Evolutionary conservation across 139 green algal genomes (phyloP).

Genomic region (Chara braunii): DNA sequence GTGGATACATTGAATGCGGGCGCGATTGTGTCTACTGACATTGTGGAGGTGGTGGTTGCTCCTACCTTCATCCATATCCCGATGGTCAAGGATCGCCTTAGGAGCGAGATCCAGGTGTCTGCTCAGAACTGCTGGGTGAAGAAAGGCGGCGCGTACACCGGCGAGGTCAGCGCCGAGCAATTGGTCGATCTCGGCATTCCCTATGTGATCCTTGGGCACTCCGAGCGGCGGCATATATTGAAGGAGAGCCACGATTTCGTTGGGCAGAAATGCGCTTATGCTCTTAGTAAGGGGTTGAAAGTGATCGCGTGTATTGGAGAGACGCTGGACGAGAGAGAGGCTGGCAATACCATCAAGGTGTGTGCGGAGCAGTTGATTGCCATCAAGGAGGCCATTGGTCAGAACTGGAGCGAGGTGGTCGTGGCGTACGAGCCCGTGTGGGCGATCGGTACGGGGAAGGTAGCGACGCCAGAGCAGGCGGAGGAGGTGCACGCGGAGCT

Average conservation of each 20-base stretch:
- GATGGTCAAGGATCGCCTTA: slow-evolving; percentile 20
- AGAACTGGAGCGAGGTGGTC: slow-evolving; percentile 62
- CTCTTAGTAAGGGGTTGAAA: slow-evolving; percentile 69
- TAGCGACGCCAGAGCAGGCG: slow-evolving; percentile 70
- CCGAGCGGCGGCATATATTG: slow-evolving; percentile 74
- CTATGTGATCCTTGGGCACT: slow-evolving; percentile 96
- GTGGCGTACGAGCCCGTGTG: slow-evolving; percentile 96
- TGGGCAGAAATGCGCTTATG: slow-evolving; percentile 78
- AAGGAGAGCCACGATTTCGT: slow-evolving; percentile 85
- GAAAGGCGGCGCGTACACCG: slow-evolving; percentile 83
- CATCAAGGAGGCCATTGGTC: too few relatives aligned
- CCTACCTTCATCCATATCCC: slow-evolving; percentile 60
- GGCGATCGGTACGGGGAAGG: slow-evolving; percentile 64
- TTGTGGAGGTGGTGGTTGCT: slow-evolving; percentile 77
- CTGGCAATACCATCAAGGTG: slow-evolving; percentile 49
- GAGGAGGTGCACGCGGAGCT: slow-evolving; percentile 79
- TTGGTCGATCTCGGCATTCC: slow-evolving; percentile 56
- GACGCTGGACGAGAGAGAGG: slow-evolving; percentile 85
- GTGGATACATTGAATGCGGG: slow-evolving; percentile 78
- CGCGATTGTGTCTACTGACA: slow-evolving; percentile 7
- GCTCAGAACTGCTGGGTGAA: slow-evolving; percentile 90
- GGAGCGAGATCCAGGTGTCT: slow-evolving; percentile 56
- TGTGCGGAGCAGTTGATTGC: slow-evolving; percentile 44
- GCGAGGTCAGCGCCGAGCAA: slow-evolving; percentile 69
- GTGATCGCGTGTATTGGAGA: slow-evolving; percentile 98